Evolutionary conservation across 2,329 filamentous ascomycete species (phyloP).

Genomic region (Fusarium sp.): DNA sequence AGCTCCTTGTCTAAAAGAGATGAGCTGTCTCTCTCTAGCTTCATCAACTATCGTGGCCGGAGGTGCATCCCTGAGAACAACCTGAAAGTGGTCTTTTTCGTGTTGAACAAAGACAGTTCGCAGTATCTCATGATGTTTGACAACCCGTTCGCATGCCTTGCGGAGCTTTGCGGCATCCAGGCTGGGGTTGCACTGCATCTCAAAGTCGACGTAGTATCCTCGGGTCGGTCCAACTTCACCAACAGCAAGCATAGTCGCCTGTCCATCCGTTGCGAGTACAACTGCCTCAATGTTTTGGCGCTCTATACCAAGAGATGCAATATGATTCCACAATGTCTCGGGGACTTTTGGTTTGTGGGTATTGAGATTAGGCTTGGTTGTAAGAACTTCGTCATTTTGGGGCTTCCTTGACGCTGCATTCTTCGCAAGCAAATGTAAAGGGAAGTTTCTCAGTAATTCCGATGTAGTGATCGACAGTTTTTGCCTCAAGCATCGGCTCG

Average conservation of each 20-base stretch:
- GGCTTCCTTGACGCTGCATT: too few species aligned
- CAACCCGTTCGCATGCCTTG: background rate
- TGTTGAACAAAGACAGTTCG: background rate
- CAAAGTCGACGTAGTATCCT: too few species aligned
- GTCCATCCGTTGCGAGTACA: background rate
- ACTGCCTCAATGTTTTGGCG: background rate
- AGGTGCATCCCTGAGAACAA: background rate
- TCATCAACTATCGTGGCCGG: background rate
- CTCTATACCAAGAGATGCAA: too few species aligned
- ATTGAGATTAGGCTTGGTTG: too few species aligned
- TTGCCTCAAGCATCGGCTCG: background rate
- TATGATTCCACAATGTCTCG: too few species aligned
- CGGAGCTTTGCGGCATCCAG: background rate
- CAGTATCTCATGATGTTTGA: background rate
- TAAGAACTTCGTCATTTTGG: too few species aligned
- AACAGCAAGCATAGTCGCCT: slow-evolving; percentile 1
- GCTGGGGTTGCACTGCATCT: background rate
- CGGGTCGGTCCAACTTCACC: background rate
- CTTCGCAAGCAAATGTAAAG: too few species aligned
- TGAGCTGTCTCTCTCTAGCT: too few species aligned
- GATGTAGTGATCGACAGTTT: too few species aligned
- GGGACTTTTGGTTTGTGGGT: too few species aligned
- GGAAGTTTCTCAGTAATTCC: too few species aligned
- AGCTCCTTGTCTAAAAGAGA: background rate
- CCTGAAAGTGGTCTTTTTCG: background rate